These are phyloP conservation scores for Russula ochroleuca DNA, from an alignment of 768 basidiomycete species.

Conservation along the genomic window DNA sequence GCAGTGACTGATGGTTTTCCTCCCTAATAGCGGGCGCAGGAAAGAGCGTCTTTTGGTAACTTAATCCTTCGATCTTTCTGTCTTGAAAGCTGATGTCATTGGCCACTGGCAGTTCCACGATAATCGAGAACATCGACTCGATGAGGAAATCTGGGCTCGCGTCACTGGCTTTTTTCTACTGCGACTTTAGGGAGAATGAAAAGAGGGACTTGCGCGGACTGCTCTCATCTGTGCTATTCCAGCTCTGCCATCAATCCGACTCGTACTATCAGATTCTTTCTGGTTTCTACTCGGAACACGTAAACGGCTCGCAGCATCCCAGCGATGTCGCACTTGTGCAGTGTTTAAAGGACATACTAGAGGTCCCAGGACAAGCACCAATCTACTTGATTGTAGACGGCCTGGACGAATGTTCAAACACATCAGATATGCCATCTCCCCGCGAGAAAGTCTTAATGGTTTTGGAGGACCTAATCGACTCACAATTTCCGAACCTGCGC, in stretches of 20 bases:
- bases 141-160: not conserved
- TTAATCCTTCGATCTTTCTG: not conserved
- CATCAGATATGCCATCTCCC: not conserved
- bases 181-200: not conserved
- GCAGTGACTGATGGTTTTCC: not conserved
- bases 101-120: not conserved
- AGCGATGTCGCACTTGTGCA: not conserved
- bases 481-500: not conserved
- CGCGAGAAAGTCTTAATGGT: not conserved
- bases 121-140: not conserved
- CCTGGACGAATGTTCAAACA: slow-evolving; percentile 3
- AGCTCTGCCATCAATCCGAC: not conserved
- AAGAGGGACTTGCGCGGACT: not conserved
- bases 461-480: not conserved
- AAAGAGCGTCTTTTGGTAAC: not conserved
- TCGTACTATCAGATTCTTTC: not conserved
- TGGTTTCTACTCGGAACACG: not conserved
- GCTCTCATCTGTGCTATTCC: slow-evolving; percentile 1
- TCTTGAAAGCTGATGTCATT: not conserved
- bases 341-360: not conserved
- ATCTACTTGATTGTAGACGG: not conserved
- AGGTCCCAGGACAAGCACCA: not conserved
- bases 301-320: not conserved
- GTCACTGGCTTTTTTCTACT: not conserved
- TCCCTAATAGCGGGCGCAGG: not conserved